phyloP scores from a whole-genome alignment of 2,329 filamentous ascomycete genomes.

The Cryphonectria carpinicola region DNA sequence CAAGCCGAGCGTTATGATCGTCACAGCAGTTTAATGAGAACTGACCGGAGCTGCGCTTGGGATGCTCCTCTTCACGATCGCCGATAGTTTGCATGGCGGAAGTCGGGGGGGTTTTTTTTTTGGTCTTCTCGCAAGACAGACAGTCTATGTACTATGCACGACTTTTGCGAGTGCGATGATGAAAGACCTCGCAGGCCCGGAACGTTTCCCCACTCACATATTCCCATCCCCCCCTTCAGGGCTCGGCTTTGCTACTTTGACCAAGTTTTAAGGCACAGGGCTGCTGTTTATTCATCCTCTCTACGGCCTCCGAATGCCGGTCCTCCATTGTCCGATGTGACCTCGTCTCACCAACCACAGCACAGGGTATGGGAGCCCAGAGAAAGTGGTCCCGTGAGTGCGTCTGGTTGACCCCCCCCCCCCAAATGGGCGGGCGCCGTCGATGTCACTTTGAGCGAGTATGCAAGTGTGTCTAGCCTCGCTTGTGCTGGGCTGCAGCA shows the following conservation, averaged over 20 bases:
- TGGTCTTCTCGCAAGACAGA: no score
- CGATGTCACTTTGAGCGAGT: neutral
- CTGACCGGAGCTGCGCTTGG: neutral
- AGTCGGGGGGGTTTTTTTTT: neutral
- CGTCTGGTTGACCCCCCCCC: neutral
- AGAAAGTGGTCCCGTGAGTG: neutral
- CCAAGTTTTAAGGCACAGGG: neutral
- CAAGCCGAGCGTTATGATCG: neutral
- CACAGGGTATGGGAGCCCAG: neutral
- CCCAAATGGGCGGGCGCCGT: neutral
- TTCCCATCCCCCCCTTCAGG: neutral
- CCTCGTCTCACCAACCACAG: slow-evolving; percentile 11
- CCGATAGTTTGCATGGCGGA: neutral
- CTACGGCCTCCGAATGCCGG: slow-evolving; percentile 26
- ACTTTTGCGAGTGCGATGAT: neutral
- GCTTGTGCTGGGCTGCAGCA: slow-evolving; percentile 3
- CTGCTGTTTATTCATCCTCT: slow-evolving; percentile 16
- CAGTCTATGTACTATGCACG: neutral
- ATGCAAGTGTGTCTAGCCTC: slow-evolving; percentile 6
- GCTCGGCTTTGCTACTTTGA: slow-evolving; percentile 3
- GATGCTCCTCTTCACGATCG: neutral
- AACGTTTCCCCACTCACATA: slow-evolving; percentile 16
- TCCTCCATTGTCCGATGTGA: slow-evolving; percentile 16
- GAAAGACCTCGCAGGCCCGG: slow-evolving; percentile 1
- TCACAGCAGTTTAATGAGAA: neutral